A percentile compares a stretch with the other conserved stretches of the same genome.
These are phyloP conservation scores for Xylogone sp. DNA, from an alignment of 2,329 filamentous ascomycete genomes.

Conservation along the genomic window DNA sequence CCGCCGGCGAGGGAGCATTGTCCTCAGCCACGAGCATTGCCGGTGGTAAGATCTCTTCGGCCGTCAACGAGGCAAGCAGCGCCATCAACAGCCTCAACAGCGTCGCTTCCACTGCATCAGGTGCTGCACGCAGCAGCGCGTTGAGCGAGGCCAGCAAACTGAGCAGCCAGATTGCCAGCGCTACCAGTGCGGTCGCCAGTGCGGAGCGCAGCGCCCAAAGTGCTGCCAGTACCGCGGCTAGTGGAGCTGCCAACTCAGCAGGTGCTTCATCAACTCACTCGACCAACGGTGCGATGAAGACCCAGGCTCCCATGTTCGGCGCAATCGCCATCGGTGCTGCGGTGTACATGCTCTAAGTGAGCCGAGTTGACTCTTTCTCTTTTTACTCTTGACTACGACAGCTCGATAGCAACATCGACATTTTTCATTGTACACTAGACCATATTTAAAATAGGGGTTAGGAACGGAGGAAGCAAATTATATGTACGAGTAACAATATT, in stretches of 20 bases:
- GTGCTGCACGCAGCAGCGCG: slow-evolving; percentile 6
- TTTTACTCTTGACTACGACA: no score
- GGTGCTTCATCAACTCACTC: not conserved
- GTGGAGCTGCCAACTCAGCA: slow-evolving; percentile 1
- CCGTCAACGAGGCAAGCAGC: slow-evolving; percentile 4
- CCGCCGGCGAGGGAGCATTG: slow-evolving; percentile 3
- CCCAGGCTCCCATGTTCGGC: slow-evolving; percentile 10
- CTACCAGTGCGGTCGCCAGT: slow-evolving; percentile 8
- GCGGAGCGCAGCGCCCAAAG: no score
- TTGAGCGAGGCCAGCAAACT: slow-evolving; percentile 3
- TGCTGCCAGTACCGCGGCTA: no score
- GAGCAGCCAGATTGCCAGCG: slow-evolving; percentile 2
- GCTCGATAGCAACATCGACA: no score
- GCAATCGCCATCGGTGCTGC: slow-evolving; percentile 12
- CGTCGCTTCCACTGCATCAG: slow-evolving; percentile 10
- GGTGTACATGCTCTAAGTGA: slow-evolving; percentile 11
- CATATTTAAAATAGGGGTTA: no score
- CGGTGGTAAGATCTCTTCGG: not conserved
- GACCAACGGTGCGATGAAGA: slow-evolving; percentile 7
- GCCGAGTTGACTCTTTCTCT: no score
- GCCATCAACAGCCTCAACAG: slow-evolving; percentile 1
- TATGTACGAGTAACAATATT: no score
- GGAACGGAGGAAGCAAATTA: no score
- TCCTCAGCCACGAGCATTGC: not conserved
- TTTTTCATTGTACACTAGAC: no score